Base-by-base conservation (phyloP, 1,284 basidiomycete genomes). In the Microbotryum scabiosae region DNA sequence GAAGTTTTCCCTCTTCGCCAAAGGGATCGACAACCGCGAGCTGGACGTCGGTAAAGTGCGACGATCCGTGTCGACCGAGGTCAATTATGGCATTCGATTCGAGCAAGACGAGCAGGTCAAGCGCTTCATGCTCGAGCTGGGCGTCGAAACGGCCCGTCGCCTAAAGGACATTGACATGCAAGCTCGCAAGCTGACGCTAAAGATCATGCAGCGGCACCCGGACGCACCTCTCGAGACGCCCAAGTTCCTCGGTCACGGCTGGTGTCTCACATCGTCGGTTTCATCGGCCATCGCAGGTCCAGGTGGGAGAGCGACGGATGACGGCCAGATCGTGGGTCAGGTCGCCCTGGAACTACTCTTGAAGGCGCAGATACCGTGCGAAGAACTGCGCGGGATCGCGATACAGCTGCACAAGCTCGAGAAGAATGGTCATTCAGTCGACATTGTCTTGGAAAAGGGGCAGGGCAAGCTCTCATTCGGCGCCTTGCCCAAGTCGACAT, bases 61-160 rank as follows among this genome's bases (percentile, higher is more conserved):
- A 68, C 90, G 90, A 74, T 88, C 85, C 5, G 89, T 97, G 16
- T 88, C 85, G 16, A 90, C 87, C 56, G 91, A 94, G 73, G 89
- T 94, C 70, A 96, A 91, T 73, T 98, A 97, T 74, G 94, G 91
- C 0, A 97, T 98, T 57, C 85, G 94, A 4, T 97, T 98, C 73
- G 82, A 87, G 71, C 84, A 82, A 56, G 80, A 85, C 59, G 84
- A 84, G 43, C 86, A 96, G 71, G 90, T 88, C 1, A 84, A 90
- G 71, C 76, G 77, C 0, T 94, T 93, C 70, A 77, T 94, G 5
- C 77, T 77, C 56, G 83, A 86, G 65, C 82, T 97, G 75, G 84
- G 85, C 0, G 80, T 78, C 36, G 91, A 90, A 75, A 86, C 89
- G n/a, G 79, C 82, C 30, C 82, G 80, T 63, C 81, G 88, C 8